Percentiles rank a stretch among this genome's conserved stretches.
Conservation (phyloP, 257 asterid species). For the Pogostemon cablin region DNA sequence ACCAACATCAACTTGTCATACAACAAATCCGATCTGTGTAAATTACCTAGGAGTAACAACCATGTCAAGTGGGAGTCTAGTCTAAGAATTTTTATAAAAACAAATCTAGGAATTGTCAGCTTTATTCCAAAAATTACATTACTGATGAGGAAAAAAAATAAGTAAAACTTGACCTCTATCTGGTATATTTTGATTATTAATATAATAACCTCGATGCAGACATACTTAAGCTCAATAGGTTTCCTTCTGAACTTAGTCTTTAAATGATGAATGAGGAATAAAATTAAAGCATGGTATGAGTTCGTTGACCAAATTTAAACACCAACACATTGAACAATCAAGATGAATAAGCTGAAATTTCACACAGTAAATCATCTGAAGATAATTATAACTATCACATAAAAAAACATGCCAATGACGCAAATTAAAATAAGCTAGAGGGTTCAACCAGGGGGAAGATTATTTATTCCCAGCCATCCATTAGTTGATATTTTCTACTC, state of each 20-base stretch:
- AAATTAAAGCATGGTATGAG: background rate
- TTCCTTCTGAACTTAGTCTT: background rate
- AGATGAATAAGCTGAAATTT: background rate
- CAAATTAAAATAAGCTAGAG: too few species aligned
- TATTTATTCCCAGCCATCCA: too few species aligned
- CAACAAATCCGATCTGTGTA: background rate
- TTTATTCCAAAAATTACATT: background rate
- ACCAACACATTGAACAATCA: background rate
- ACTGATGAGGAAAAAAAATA: background rate
- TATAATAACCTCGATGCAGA: background rate
- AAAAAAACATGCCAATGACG: too few species aligned
- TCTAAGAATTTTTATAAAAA: background rate
- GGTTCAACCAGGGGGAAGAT: too few species aligned
- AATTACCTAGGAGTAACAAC: background rate
- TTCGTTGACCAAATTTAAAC: background rate
- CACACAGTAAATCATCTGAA: background rate
- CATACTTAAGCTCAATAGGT: background rate
- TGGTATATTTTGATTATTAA: slow-evolving; percentile 1
- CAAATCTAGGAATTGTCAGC: background rate
- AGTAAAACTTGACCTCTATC: background rate
- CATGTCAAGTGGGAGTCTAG: background rate
- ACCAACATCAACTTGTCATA: background rate
- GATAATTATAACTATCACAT: background rate
- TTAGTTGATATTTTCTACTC: too few species aligned
- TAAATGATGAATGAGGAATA: slow-evolving; percentile 11